A percentile compares a stretch with the other conserved stretches of the same genome.
phyloP scores from a whole-genome alignment of 2,329 filamentous ascomycete species.

The Xylaria sp. region DNA sequence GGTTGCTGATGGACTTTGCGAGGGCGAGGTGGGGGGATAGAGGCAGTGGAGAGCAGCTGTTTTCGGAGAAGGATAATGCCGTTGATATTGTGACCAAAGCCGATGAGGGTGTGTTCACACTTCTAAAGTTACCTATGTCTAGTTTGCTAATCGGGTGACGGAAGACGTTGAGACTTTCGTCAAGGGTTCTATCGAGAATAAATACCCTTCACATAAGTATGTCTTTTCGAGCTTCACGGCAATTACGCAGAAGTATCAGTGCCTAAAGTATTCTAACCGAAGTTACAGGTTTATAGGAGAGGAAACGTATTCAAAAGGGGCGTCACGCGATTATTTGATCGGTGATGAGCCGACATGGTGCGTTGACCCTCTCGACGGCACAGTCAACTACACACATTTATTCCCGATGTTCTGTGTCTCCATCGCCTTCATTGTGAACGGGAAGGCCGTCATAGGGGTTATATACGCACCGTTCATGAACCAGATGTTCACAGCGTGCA shows the following conservation, averaged over 20 bases:
- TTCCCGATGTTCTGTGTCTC: conserved; percentile 86
- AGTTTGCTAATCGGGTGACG: background rate
- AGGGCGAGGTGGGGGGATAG: conserved; percentile 61
- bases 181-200: conserved; percentile 64
- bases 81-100: conserved; percentile 83
- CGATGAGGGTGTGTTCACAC: conserved; percentile 68
- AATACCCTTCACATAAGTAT: conserved; percentile 74
- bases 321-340: conserved; percentile 75
- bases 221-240: conserved; percentile 42
- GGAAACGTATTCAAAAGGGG: conserved; percentile 76
- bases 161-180: conserved; percentile 79
- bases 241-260: no score
- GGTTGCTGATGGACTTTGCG: conserved; percentile 73
- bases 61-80: conserved; percentile 76
- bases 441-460: conserved; percentile 72
- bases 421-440: conserved; percentile 72
- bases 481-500: conserved; percentile 75
- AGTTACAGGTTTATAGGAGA: conserved; percentile 75
- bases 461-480: conserved; percentile 77
- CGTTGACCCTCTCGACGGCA: conserved; percentile 81
- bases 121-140: background rate
- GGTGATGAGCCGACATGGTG: conserved; percentile 74
- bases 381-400: conserved; percentile 83
- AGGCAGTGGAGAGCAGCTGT: conserved; percentile 49
- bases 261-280: background rate